These are phyloP conservation scores for Agrocybe pediades DNA, from an alignment of 768 basidiomycete genomes.

Conservation along the genomic window DNA sequence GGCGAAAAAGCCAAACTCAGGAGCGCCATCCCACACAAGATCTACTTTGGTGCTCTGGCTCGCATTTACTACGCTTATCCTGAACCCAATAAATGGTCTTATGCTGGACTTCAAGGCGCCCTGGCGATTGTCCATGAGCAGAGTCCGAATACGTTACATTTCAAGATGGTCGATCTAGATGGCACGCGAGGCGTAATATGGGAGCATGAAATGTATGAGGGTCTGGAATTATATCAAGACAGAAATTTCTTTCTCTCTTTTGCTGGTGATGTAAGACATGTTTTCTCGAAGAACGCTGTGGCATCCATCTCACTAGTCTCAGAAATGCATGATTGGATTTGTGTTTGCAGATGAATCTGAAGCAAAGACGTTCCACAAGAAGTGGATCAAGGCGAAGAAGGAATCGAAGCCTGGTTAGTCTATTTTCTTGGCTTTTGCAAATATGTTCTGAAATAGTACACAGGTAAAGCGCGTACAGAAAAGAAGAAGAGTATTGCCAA, in stretches of 20 bases:
- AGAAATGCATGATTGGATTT: slow-evolving; percentile 91
- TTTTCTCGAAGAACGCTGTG: slow-evolving; percentile 2
- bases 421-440: neutral
- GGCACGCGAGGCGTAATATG: slow-evolving; percentile 89
- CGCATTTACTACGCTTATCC: slow-evolving; percentile 92
- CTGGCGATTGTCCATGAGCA: slow-evolving; percentile 72
- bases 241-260: slow-evolving; percentile 93
- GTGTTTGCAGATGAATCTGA: slow-evolving; percentile 89
- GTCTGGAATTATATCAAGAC: slow-evolving; percentile 81
- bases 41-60: slow-evolving; percentile 77
- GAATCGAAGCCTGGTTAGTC: slow-evolving; percentile 52
- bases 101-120: slow-evolving; percentile 86
- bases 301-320: slow-evolving; percentile 8
- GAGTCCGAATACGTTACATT: slow-evolving; percentile 52
- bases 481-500: slow-evolving; percentile 63
- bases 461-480: slow-evolving; percentile 52
- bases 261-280: slow-evolving; percentile 80
- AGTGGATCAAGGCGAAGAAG: slow-evolving; percentile 65
- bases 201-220: slow-evolving; percentile 89
- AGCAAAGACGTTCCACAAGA: slow-evolving; percentile 85
- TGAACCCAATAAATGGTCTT: slow-evolving; percentile 76
- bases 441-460: slow-evolving; percentile 14
- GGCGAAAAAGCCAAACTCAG: slow-evolving; percentile 84
- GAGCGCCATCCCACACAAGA: slow-evolving; percentile 69
- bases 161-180: slow-evolving; percentile 82